These are phyloP conservation scores for Euphorbia lathyris DNA, from an alignment of 345 rosid species.

Conservation along the genomic window DNA sequence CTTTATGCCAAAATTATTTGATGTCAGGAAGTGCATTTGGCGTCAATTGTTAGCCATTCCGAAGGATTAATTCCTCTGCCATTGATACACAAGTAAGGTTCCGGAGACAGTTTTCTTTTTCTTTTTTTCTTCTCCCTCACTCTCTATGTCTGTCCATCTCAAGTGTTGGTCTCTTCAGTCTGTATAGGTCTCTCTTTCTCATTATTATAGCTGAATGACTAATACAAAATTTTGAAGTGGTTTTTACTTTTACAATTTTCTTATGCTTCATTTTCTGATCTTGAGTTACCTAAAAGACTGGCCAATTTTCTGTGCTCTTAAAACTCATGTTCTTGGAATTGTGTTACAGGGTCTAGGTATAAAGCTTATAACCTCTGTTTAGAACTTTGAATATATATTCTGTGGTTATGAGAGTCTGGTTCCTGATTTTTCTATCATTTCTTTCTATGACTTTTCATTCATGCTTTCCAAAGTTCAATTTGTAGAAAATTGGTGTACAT, in stretches of 20 bases:
- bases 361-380: too few relatives aligned
- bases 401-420: too few relatives aligned
- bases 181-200: not conserved
- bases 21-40: not conserved
- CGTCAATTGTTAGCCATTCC: not conserved
- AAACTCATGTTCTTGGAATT: too few relatives aligned
- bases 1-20: too few relatives aligned
- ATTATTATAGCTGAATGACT: not conserved
- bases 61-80: not conserved
- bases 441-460: too few relatives aligned
- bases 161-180: not conserved
- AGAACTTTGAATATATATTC: too few relatives aligned
- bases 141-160: too few relatives aligned
- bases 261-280: not conserved
- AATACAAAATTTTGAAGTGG: conserved; percentile 5
- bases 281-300: not conserved
- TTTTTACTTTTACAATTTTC: not conserved
- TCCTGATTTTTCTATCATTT: too few relatives aligned
- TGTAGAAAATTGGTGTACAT: too few relatives aligned
- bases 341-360: too few relatives aligned
- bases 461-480: too few relatives aligned
- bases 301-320: not conserved
- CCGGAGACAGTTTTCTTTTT: not conserved
- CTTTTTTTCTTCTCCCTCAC: not conserved
- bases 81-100: not conserved